phyloP scores from a whole-genome alignment of 163 green algal species.

The Chlorella variabilis region DNA sequence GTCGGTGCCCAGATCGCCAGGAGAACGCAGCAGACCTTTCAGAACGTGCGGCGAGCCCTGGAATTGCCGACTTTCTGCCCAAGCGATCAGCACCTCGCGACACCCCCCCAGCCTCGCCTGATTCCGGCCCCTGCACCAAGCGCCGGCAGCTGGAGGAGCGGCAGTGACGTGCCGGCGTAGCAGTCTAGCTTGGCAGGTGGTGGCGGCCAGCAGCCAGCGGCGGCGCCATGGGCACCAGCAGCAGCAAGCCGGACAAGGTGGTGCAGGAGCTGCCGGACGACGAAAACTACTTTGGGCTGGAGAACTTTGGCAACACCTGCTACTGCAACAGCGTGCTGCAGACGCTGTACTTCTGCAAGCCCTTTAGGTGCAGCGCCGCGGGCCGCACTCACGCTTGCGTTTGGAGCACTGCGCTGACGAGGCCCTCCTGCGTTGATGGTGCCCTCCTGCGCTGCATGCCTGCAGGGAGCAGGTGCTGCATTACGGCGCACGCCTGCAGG shows the following conservation, averaged over 20 bases:
- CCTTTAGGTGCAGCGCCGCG: slow-evolving; percentile 72
- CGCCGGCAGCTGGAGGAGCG: too few relatives aligned
- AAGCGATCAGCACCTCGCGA: too few relatives aligned
- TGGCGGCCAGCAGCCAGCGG: neutral
- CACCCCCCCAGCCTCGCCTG: too few relatives aligned
- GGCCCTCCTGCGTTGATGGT: too few relatives aligned
- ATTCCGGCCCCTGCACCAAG: too few relatives aligned
- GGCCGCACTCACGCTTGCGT: too few relatives aligned
- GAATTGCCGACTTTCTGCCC: too few relatives aligned
- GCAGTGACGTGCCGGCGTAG: neutral
- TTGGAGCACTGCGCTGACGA: neutral
- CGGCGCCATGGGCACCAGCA: slow-evolving; percentile 36
- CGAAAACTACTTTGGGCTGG: slow-evolving; percentile 95
- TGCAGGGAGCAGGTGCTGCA: slow-evolving; percentile 79
- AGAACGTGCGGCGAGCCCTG: too few relatives aligned
- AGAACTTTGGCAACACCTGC: slow-evolving; percentile 99
- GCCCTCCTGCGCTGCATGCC: too few relatives aligned
- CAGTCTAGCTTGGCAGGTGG: neutral
- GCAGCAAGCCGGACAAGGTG: slow-evolving; percentile 45
- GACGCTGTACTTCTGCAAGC: slow-evolving; percentile 95
- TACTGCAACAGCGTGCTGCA: slow-evolving; percentile 98
- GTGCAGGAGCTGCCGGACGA: slow-evolving; percentile 64
- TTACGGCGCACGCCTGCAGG: slow-evolving; percentile 65
- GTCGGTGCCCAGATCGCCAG: too few relatives aligned
- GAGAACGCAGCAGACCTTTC: too few relatives aligned